Evolutionary conservation across 2,329 filamentous ascomycete genomes (phyloP).

Genomic region (Ceratocystis harringtonii): DNA sequence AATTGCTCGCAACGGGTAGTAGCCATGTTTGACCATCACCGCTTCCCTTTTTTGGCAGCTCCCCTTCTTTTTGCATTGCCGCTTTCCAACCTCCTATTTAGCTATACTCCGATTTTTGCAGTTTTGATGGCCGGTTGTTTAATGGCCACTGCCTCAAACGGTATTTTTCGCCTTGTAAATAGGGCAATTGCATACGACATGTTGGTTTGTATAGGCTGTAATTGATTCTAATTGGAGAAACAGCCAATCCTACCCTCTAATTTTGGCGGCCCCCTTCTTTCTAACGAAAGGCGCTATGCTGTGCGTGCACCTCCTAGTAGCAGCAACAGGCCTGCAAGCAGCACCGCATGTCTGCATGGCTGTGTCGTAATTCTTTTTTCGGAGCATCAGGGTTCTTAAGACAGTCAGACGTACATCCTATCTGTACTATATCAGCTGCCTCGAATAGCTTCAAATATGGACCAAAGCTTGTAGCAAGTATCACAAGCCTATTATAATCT

Average conservation of each 20-base stretch:
- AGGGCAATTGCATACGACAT: not conserved
- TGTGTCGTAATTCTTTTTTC: not conserved
- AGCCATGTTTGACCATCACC: not conserved
- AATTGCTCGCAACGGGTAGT: not conserved
- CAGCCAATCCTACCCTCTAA: not conserved
- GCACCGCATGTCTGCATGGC: not conserved
- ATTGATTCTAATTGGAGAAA: constrained; percentile 4
- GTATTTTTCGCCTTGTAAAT: not conserved
- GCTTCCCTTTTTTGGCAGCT: not conserved
- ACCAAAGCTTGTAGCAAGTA: not conserved
- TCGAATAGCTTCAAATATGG: not conserved
- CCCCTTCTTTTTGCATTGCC: not conserved
- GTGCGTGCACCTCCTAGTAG: not conserved
- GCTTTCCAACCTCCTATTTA: not conserved
- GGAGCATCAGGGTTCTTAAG: not conserved
- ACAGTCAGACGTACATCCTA: not conserved
- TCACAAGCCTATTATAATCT: not conserved
- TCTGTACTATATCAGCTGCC: not conserved
- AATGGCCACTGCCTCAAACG: not conserved
- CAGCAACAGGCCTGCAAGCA: not conserved
- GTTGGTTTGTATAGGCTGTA: not conserved
- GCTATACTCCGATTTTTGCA: not conserved
- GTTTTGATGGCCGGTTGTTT: not conserved
- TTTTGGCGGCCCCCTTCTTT: not conserved
- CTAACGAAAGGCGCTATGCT: not conserved